phyloP scores from a whole-genome alignment of 108 stramenopile genomes.

The Nitzschia palea region DNA sequence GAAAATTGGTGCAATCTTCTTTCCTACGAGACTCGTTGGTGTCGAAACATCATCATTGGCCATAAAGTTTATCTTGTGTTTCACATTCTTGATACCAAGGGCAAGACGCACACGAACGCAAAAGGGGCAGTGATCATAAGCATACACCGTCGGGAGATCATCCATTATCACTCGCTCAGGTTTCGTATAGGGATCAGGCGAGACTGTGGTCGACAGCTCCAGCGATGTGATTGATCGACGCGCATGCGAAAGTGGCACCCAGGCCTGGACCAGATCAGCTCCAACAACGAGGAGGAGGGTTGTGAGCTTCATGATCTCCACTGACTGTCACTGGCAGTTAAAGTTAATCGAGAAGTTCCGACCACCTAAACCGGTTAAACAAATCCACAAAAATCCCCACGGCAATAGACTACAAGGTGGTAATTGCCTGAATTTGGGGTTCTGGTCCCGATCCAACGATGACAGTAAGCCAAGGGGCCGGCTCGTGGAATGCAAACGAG shows the following conservation, averaged over 20 bases:
- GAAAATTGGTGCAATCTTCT: constrained; percentile 96
- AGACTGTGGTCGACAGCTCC: constrained; percentile 3
- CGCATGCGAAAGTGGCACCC: neutral
- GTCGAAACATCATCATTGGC: constrained; percentile 93
- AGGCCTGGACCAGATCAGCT: neutral
- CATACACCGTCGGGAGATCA: constrained; percentile 78
- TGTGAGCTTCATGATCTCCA: neutral
- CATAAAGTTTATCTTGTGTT: constrained; percentile 85
- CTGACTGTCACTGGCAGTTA: neutral
- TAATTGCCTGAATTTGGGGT: no score
- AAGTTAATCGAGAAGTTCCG: no score
- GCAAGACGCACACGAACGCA: constrained; percentile 95
- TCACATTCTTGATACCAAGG: constrained; percentile 91
- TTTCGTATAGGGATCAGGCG: constrained; percentile 15
- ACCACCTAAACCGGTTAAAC: no score
- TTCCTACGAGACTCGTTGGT: constrained; percentile 91
- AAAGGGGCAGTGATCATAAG: constrained; percentile 98
- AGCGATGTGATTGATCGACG: neutral
- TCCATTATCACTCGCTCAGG: constrained; percentile 47
- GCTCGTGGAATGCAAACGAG: no score
- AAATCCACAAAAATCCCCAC: no score
- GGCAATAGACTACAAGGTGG: no score
- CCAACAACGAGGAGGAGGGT: neutral
- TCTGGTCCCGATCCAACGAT: no score
- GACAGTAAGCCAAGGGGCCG: no score